Conservation (phyloP, 768 basidiomycete species). For the Roridomyces roridus region DNA sequence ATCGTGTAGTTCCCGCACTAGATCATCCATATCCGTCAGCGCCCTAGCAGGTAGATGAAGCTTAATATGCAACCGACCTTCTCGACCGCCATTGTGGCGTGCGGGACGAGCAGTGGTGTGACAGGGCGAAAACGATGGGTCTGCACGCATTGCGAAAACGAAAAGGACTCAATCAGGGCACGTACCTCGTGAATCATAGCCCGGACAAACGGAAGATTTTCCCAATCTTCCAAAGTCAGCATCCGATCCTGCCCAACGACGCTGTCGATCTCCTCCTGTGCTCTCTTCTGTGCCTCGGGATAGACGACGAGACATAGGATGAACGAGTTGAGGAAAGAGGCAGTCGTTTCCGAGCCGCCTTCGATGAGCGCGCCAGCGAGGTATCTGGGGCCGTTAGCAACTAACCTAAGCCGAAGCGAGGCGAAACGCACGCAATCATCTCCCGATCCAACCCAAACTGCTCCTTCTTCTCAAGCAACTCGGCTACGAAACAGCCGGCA, state of each 20-base stretch:
- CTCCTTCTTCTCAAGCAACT: background rate
- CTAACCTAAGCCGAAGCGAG: background rate
- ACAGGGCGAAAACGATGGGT: slow-evolving; percentile 15
- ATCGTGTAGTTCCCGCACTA: slow-evolving; percentile 15
- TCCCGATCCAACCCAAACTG: background rate
- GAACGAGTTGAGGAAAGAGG: slow-evolving; percentile 21
- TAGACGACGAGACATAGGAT: background rate
- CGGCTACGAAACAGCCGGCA: background rate
- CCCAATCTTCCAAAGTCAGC: background rate
- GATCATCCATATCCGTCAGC: background rate
- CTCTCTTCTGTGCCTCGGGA: slow-evolving; percentile 31
- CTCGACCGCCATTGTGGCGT: background rate
- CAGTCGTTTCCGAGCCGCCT: background rate
- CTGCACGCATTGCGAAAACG: background rate
- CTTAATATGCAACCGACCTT: background rate
- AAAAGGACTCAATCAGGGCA: background rate
- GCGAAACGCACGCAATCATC: background rate
- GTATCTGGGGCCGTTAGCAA: background rate
- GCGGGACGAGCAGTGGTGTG: background rate
- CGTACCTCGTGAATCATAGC: background rate
- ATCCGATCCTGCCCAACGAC: background rate
- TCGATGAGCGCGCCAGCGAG: background rate
- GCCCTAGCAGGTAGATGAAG: too few relatives aligned
- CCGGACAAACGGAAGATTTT: background rate
- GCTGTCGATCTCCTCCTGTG: slow-evolving; percentile 30